Evolutionary conservation across 495 filamentous ascomycete species (phyloP), one percentile per base, ranked within the genome.

Genomic region (Penicillium roqueforti): DNA sequence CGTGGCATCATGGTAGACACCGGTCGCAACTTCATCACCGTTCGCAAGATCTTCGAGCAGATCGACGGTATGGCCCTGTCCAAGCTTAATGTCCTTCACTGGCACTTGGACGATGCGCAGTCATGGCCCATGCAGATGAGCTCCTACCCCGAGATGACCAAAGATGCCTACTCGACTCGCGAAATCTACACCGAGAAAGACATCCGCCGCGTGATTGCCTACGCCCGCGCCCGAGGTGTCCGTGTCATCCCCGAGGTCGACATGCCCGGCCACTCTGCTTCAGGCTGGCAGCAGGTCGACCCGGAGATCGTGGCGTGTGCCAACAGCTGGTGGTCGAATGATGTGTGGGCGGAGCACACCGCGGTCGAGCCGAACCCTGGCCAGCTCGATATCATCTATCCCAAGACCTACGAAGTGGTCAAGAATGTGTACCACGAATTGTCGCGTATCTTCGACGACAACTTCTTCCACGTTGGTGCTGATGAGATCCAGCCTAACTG

Each of bases 251-350:
- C 77, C 19, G 77, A 80, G 42, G 63, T 80, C 18, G 77, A 80
- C 44, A 79, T 79, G 75, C 77, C 77, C n/a, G 73, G 74, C 9
- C 77, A 80, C 54, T 71, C 77, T 0, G 61, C 70, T 1, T 68
- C 75, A 3, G 80, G 80, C 43, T 83, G 80, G 80, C 72, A 80
- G 54, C 78, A 79, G 55, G 67, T 81, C 4, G 76, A 83, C 49
- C 72, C 72, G 3, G 59, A 70, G 7, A 76, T 83, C 20, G 73
- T 83, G 18, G 62, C 78, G 1, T 83, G 80, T 55, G 65, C 57
- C 13, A 60, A 83, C 56, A 74, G 75, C 1, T 83, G 80, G 80
- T 83, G 80, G 80, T 78, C 74, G 18, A 81, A 82, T 49, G 79
- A 82, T 47, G 64, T 68, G 40, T 81, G 70, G 70, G 50, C 70